Evolutionary conservation across 2,329 filamentous ascomycete species (phyloP).

Genomic region (Fusarium agapanthi): DNA sequence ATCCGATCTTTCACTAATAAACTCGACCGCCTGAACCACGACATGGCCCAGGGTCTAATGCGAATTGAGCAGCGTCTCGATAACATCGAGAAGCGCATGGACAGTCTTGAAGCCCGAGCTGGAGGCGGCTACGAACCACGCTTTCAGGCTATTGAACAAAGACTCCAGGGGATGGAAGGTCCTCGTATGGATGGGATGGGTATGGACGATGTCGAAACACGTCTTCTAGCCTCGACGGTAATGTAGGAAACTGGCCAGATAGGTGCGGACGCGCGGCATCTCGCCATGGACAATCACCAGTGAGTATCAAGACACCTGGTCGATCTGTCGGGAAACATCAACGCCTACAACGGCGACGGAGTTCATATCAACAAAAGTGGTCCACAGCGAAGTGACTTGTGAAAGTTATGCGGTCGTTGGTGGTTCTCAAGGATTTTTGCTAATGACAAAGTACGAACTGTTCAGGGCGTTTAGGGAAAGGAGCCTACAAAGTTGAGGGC

Average conservation of each 20-base stretch:
- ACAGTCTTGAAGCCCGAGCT: conserved; percentile 59
- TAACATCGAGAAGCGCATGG: conserved; percentile 63
- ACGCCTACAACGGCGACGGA: conserved; percentile 2
- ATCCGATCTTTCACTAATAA: conserved; percentile 68
- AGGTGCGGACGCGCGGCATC: conserved; percentile 20
- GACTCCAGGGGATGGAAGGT: conserved; percentile 54
- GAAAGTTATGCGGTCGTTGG: conserved; percentile 25
- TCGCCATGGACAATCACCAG: not conserved
- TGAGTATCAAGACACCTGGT: conserved; percentile 2
- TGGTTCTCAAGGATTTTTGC: conserved; percentile 36
- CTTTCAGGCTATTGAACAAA: conserved; percentile 55
- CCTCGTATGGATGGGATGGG: conserved; percentile 54
- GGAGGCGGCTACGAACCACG: conserved; percentile 53
- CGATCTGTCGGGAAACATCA: not conserved
- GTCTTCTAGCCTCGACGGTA: conserved; percentile 54
- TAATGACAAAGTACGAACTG: conserved; percentile 42
- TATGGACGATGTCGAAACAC: conserved; percentile 57
- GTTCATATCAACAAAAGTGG: conserved; percentile 19
- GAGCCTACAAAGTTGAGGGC: conserved; percentile 40
- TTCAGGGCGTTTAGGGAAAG: conserved; percentile 43
- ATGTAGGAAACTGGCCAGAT: conserved; percentile 48
- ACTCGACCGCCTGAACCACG: conserved; percentile 66
- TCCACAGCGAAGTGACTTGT: conserved; percentile 25
- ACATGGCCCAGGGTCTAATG: conserved; percentile 61
- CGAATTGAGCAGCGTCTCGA: conserved; percentile 61